Evolutionary conservation across 306 rosid species (phyloP).

Genomic region (Boehmeria nivea): DNA sequence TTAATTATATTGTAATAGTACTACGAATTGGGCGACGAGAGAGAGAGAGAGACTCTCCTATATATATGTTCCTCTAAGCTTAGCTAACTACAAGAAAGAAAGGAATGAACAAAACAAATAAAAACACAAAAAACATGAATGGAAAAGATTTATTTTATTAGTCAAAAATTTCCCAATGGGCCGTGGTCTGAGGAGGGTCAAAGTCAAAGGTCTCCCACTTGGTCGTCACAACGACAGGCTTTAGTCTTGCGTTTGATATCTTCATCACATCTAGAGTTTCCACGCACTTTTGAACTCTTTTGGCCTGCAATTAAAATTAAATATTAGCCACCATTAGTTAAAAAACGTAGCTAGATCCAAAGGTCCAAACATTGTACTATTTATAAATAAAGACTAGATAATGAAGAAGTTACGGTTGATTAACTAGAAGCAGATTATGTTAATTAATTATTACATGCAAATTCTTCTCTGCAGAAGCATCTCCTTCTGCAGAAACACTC

Average conservation of each 20-base stretch:
- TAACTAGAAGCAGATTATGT: too few species aligned
- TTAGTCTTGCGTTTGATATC: conserved; percentile 53
- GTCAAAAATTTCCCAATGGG: conserved; percentile 37
- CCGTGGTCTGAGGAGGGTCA: conserved; percentile 24
- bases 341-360: too few species aligned
- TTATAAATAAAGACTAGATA: too few species aligned
- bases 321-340: too few species aligned
- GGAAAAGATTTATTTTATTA: neutral
- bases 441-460: conserved; percentile 43
- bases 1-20: too few species aligned
- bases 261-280: conserved; percentile 59
- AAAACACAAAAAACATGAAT: neutral
- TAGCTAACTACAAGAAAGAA: neutral
- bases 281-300: conserved; percentile 74
- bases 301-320: conserved; percentile 60
- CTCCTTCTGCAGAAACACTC: conserved; percentile 61
- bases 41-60: too few species aligned
- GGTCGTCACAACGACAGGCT: conserved; percentile 56
- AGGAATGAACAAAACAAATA: conserved; percentile 2
- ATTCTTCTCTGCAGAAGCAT: conserved; percentile 49
- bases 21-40: too few species aligned
- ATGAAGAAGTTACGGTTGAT: too few species aligned
- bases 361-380: too few species aligned
- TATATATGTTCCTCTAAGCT: too few species aligned
- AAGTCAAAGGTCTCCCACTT: conserved; percentile 78